Conservation (phyloP, 805 yeast species). For the Candida ponderosae region DNA sequence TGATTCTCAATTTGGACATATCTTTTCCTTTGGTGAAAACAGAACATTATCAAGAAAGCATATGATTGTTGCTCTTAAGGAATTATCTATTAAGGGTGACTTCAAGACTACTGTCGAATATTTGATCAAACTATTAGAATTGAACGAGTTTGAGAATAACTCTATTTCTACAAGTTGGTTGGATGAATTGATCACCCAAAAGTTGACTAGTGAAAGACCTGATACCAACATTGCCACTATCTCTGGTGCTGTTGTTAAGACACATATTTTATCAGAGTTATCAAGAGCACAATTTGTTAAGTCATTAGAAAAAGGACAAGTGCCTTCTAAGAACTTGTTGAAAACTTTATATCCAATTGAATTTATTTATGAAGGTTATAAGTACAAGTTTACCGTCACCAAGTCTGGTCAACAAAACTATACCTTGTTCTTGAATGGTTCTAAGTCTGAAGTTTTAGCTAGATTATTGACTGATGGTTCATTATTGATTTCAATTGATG, state of each 20-base stretch:
- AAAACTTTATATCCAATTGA: conserved; percentile 89
- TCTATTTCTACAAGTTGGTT: conserved; percentile 99
- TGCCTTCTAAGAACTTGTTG: conserved; percentile 72
- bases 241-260: conserved; percentile 98
- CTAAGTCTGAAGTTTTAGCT: conserved; percentile 81
- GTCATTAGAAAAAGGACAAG: conserved; percentile 93
- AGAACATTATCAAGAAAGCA: conserved; percentile 97
- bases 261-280: conserved; percentile 70
- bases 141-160: conserved; percentile 93
- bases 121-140: conserved; percentile 87
- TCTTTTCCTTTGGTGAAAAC: conserved; percentile 97
- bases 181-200: conserved; percentile 89
- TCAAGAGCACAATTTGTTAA: conserved; percentile 60
- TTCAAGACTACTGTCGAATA: conserved; percentile 98
- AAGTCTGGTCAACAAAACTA: conserved; percentile 80
- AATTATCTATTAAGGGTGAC: conserved; percentile 95
- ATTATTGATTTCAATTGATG: conserved; percentile 76
- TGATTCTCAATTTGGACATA: conserved; percentile 98
- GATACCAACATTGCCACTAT: conserved; percentile 85
- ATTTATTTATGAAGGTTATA: conserved; percentile 88
- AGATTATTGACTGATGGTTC: conserved; percentile 94
- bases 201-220: conserved; percentile 95
- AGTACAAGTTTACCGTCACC: conserved; percentile 93
- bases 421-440: conserved; percentile 89
- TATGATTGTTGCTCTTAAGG: conserved; percentile 98